Percentiles rank a stretch among this genome's conserved stretches.
phyloP scores from a whole-genome alignment of 805 yeast species.

The Ogataea dorogensis region DNA sequence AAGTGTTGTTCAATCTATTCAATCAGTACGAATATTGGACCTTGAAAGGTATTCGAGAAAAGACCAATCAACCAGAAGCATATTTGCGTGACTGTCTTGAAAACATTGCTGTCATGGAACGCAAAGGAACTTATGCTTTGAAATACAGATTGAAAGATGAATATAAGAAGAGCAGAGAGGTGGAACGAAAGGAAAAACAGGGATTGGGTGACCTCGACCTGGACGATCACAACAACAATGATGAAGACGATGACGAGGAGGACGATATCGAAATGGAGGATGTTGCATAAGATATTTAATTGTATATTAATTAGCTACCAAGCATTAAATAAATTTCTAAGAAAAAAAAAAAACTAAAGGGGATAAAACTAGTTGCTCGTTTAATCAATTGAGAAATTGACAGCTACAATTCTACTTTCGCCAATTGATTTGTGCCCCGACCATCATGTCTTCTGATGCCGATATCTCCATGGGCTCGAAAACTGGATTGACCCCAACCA shows the following conservation, averaged over 20 bases:
- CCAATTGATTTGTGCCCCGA: background rate
- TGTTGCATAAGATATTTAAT: conserved; percentile 38
- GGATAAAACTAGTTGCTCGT: conserved; percentile 5
- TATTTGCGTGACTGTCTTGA: conserved; percentile 90
- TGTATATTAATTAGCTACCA: conserved; percentile 6
- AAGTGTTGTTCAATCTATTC: conserved; percentile 80
- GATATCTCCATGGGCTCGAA: background rate
- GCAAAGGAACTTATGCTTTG: conserved; percentile 94
- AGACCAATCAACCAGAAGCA: conserved; percentile 93
- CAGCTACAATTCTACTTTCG: background rate
- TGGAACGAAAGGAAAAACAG: conserved; percentile 63
- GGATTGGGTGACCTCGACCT: conserved; percentile 48
- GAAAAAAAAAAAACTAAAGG: conserved; percentile 1
- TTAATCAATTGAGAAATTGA: background rate
- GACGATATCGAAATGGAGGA: conserved; percentile 78
- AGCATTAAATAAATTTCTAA: background rate
- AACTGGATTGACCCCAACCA: conserved; percentile 7
- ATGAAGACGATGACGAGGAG: conserved; percentile 38
- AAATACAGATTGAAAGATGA: conserved; percentile 89
- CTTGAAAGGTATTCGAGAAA: conserved; percentile 87
- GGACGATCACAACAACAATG: conserved; percentile 34
- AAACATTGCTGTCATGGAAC: conserved; percentile 81
- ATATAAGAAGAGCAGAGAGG: conserved; percentile 75
- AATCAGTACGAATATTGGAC: conserved; percentile 98
- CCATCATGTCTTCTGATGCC: conserved; percentile 5